phyloP scores from a whole-genome alignment of 169 alveolate species.

The Amoebophrya sp. region DNA sequence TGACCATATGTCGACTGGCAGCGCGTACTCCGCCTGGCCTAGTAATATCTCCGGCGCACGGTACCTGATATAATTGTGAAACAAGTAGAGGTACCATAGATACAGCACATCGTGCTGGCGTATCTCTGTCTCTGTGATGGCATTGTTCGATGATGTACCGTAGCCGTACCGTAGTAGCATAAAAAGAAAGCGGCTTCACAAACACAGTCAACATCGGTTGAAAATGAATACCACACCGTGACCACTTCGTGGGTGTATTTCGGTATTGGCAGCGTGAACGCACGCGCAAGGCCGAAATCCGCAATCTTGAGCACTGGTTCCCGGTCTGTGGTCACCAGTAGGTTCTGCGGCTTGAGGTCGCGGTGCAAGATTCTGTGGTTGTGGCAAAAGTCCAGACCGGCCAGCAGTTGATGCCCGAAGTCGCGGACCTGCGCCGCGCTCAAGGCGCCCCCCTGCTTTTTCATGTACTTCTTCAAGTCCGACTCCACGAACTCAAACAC shows the following conservation, averaged over 20 bases:
- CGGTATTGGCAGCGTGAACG: conserved; percentile 27
- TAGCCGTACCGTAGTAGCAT: too few relatives aligned
- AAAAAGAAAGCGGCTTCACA: too few relatives aligned
- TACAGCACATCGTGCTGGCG: too few relatives aligned
- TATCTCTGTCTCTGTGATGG: too few relatives aligned
- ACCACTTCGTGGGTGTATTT: conserved; percentile 86
- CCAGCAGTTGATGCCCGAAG: conserved; percentile 49
- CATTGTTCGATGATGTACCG: too few relatives aligned
- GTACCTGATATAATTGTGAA: too few relatives aligned
- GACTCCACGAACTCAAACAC: conserved; percentile 43
- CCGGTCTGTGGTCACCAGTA: conserved; percentile 53
- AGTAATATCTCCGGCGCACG: not conserved
- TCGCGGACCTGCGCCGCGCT: conserved; percentile 37
- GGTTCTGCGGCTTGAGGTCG: conserved; percentile 73
- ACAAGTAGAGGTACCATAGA: too few relatives aligned
- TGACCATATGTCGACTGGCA: not conserved
- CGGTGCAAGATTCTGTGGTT: conserved; percentile 66
- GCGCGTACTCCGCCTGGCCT: not conserved
- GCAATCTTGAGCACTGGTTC: conserved; percentile 30
- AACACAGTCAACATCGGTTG: not conserved
- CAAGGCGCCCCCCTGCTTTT: conserved; percentile 45
- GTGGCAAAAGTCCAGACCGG: conserved; percentile 65
- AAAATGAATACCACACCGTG: conserved; percentile 65
- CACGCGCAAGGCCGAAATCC: conserved; percentile 44
- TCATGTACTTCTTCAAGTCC: conserved; percentile 39